Evolutionary conservation across 2,329 filamentous ascomycete species (phyloP).

Genomic region (Magnaporthiopsis incrustans): DNA sequence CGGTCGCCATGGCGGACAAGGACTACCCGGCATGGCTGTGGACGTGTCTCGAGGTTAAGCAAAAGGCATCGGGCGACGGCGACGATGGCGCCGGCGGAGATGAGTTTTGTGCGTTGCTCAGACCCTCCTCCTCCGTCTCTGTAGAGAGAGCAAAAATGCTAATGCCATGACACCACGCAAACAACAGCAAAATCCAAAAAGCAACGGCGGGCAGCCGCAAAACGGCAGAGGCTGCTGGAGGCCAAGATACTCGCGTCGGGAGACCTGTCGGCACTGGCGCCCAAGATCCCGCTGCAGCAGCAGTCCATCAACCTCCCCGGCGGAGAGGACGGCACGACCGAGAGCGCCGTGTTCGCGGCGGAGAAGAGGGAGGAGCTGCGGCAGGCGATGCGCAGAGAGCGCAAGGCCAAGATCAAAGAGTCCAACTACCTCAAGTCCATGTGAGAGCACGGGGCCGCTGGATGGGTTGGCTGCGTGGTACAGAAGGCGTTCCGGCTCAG

Average conservation of each 20-base stretch:
- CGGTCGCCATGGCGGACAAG: slow-evolving; percentile 63
- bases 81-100: slow-evolving; percentile 55
- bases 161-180: no score
- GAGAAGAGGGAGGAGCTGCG: slow-evolving; percentile 54
- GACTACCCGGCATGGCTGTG: slow-evolving; percentile 80
- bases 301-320: slow-evolving; percentile 68
- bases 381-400: slow-evolving; percentile 65
- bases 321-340: slow-evolving; percentile 31
- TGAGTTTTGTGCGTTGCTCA: slow-evolving; percentile 65
- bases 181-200: slow-evolving; percentile 73
- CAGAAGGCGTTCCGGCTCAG: not conserved
- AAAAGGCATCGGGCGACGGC: slow-evolving; percentile 36
- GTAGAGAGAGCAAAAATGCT: not conserved
- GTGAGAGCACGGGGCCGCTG: slow-evolving; percentile 37
- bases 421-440: slow-evolving; percentile 77
- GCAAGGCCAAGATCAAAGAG: slow-evolving; percentile 74
- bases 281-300: slow-evolving; percentile 67
- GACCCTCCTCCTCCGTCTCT: no score
- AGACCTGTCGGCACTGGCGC: slow-evolving; percentile 55
- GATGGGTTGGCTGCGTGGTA: not conserved
- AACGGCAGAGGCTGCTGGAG: slow-evolving; percentile 49
- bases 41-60: slow-evolving; percentile 57
- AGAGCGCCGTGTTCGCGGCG: slow-evolving; percentile 38
- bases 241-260: slow-evolving; percentile 54
- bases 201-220: slow-evolving; percentile 63